These are phyloP conservation scores for Ogataea pilisensis DNA, from an alignment of 805 yeast species.

Conservation along the genomic window DNA sequence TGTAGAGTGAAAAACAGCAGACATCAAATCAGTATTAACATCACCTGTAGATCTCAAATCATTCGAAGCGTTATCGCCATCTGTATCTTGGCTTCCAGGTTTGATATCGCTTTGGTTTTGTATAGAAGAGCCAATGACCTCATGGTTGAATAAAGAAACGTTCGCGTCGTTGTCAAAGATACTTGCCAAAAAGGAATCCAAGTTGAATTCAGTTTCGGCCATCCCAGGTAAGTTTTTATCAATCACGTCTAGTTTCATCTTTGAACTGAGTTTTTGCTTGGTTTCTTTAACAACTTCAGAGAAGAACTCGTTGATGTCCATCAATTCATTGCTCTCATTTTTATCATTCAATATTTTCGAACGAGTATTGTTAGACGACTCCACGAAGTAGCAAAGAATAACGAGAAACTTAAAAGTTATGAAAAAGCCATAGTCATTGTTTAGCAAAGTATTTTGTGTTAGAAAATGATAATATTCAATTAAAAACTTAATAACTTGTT, in stretches of 20 bases:
- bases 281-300: constrained; percentile 1
- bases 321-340: neutral
- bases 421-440: constrained; percentile 16
- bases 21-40: neutral
- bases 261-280: neutral
- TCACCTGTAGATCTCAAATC: too few relatives aligned
- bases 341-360: neutral
- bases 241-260: constrained; percentile 1
- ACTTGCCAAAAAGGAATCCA: neutral
- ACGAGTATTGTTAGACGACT: constrained; percentile 6
- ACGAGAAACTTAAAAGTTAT: constrained; percentile 13
- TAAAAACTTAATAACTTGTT: constrained; percentile 12
- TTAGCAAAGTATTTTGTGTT: constrained; percentile 3
- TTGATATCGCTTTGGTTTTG: too few relatives aligned
- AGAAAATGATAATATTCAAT: constrained; percentile 12
- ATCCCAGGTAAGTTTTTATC: constrained; percentile 4
- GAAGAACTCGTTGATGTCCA: neutral
- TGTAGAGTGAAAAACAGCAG: too few relatives aligned
- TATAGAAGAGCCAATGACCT: neutral
- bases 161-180: neutral
- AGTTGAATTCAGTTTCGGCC: constrained; percentile 1
- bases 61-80: too few relatives aligned
- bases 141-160: neutral
- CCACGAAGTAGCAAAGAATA: constrained; percentile 16
- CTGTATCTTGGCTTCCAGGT: too few relatives aligned